These are phyloP conservation scores for Backusella tuberculispora DNA, from an alignment of 192 early-diverging fungal genomes.

Conservation along the genomic window DNA sequence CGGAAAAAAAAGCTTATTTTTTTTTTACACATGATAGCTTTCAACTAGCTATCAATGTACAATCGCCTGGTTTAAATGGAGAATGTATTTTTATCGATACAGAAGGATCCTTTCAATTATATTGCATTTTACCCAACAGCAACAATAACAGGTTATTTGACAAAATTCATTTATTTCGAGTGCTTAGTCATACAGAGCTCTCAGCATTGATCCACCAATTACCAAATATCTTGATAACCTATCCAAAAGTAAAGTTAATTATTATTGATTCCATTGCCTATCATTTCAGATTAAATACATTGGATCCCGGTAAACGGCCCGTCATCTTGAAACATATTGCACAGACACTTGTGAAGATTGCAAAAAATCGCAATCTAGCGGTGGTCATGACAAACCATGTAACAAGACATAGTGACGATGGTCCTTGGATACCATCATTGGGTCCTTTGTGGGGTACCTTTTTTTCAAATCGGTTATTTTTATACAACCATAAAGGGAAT, in stretches of 20 bases:
- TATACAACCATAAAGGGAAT: neutral
- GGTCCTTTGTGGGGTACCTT: neutral
- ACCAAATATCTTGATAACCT: neutral
- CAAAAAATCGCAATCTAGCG: neutral
- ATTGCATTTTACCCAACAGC: neutral
- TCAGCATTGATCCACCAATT: constrained; percentile 15
- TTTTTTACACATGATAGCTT: neutral
- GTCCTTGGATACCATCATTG: neutral
- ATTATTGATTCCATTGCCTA: constrained; percentile 25
- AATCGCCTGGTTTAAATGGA: constrained; percentile 16
- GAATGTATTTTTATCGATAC: constrained; percentile 33
- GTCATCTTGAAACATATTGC: constrained; percentile 8
- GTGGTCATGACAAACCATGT: constrained; percentile 25
- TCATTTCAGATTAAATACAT: constrained; percentile 21
- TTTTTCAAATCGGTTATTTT: constrained; percentile 4
- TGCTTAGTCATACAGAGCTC: constrained; percentile 20
- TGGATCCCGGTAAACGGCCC: neutral
- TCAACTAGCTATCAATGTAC: constrained; percentile 27
- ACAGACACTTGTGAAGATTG: constrained; percentile 7
- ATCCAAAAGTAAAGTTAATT: constrained; percentile 16
- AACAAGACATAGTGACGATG: neutral
- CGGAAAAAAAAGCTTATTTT: neutral
- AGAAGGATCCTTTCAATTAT: constrained; percentile 5
- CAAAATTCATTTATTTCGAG: constrained; percentile 18
- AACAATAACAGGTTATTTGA: neutral